These are phyloP conservation scores for Melaleuca quinquenervia DNA, from an alignment of 345 rosid species.

Conservation along the genomic window DNA sequence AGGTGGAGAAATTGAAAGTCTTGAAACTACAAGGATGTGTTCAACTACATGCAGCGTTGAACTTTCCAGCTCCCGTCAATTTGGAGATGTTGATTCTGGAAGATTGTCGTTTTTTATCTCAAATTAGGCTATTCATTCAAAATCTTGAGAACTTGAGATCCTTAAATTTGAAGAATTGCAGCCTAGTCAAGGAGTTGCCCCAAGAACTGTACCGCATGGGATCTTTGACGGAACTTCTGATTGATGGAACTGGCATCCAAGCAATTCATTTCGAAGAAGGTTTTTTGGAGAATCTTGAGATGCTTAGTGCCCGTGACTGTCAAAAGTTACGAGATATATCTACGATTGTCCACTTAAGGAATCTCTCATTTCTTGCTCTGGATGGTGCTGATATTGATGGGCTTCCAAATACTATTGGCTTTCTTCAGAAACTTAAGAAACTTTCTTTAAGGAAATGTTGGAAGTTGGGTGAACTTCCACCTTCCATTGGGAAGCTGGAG, in stretches of 20 bases:
- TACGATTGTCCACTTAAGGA: too few species aligned
- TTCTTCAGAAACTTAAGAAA: too few species aligned
- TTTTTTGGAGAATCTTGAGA: too few species aligned
- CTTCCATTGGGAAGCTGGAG: not conserved
- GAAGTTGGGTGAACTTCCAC: not conserved
- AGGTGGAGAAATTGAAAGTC: not conserved
- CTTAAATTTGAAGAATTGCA: not conserved
- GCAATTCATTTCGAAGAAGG: too few species aligned
- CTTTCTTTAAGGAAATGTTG: not conserved
- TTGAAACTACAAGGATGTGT: not conserved
- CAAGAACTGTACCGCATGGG: too few species aligned
- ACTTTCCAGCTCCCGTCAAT: not conserved
- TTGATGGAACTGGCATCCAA: too few species aligned
- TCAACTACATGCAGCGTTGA: not conserved
- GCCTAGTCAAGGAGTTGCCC: not conserved
- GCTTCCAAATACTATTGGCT: too few species aligned
- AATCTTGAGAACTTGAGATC: not conserved
- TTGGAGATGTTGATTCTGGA: not conserved
- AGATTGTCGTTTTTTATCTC: not conserved
- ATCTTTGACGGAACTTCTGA: too few species aligned
- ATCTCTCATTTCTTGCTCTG: too few species aligned
- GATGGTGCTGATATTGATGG: too few species aligned
- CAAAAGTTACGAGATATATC: too few species aligned
- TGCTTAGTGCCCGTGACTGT: too few species aligned
- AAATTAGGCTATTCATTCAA: not conserved